These are phyloP conservation scores for Daldinia sp. DNA, from an alignment of 2,329 filamentous ascomycete species.

Conservation along the genomic window DNA sequence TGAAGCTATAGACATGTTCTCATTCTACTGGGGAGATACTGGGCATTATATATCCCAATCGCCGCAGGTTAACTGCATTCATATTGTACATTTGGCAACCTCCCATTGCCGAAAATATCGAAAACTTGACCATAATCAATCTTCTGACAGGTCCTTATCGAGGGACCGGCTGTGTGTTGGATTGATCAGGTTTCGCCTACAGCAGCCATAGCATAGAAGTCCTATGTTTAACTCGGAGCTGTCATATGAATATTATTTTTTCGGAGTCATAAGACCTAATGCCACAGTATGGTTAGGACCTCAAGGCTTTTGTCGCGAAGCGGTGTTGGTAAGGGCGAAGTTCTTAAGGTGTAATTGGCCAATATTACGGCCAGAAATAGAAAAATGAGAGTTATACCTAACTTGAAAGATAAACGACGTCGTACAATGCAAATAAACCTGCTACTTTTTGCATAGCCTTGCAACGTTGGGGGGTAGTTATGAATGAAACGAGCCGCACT, in stretches of 20 bases:
- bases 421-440: neutral
- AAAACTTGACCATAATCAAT: neutral
- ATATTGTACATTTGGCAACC: neutral
- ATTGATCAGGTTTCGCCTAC: too few species aligned
- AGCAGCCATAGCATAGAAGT: neutral
- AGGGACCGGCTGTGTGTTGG: neutral
- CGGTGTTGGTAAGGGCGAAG: slow-evolving; percentile 20
- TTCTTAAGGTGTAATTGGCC: slow-evolving; percentile 12
- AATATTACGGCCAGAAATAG: neutral
- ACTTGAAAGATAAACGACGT: slow-evolving; percentile 1
- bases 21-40: neutral
- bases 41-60: slow-evolving; percentile 21
- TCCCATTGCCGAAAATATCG: neutral
- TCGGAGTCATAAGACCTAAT: slow-evolving; percentile 14
- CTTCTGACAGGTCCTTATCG: neutral
- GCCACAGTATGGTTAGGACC: slow-evolving; percentile 19
- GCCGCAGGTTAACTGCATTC: neutral
- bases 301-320: slow-evolving; percentile 29
- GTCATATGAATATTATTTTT: neutral
- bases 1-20: slow-evolving; percentile 12
- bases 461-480: neutral
- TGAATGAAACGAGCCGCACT: neutral
- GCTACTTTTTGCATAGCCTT: slow-evolving; percentile 8
- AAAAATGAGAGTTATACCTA: neutral
- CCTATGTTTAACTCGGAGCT: neutral